Evolutionary conservation across 2,329 filamentous ascomycete species (phyloP).

Genomic region (Stemphylium lycopersici): DNA sequence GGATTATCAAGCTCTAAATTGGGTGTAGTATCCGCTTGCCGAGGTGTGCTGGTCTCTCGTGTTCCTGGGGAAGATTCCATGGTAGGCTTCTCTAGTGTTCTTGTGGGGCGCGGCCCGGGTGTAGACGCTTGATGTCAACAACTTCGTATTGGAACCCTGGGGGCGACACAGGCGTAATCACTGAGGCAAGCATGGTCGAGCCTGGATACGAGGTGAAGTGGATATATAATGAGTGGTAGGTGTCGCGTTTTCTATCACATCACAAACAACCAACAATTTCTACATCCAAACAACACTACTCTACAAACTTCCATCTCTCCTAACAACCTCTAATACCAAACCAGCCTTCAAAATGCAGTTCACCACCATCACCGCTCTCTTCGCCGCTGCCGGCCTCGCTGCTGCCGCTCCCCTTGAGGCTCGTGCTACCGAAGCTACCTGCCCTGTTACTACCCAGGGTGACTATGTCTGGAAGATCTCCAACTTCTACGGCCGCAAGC

Average conservation of each 20-base stretch:
- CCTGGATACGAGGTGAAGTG: no score
- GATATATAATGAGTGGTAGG: no score
- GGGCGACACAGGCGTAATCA: no score
- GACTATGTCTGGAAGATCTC: slow-evolving; percentile 31
- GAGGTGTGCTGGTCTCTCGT: not conserved
- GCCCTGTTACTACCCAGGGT: slow-evolving; percentile 13
- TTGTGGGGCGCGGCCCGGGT: no score
- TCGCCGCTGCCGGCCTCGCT: slow-evolving; percentile 19
- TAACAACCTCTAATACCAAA: not conserved
- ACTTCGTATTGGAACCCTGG: no score
- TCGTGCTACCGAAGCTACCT: slow-evolving; percentile 10
- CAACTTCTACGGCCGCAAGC: slow-evolving; percentile 26
- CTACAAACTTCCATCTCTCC: not conserved
- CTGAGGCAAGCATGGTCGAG: no score
- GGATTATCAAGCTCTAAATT: no score
- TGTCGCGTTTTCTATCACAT: no score
- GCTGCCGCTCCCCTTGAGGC: slow-evolving; percentile 18
- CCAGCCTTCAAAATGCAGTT: slow-evolving; percentile 24
- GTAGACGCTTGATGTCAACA: no score
- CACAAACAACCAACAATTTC: not conserved
- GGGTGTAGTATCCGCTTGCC: no score
- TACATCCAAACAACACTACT: slow-evolving; percentile 2
- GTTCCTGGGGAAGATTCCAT: not conserved
- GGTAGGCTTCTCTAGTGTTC: not conserved
- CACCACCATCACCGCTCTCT: slow-evolving; percentile 22